phyloP scores from a whole-genome alignment of 2,329 filamentous ascomycete genomes.

The Paecilomyces sp. region DNA sequence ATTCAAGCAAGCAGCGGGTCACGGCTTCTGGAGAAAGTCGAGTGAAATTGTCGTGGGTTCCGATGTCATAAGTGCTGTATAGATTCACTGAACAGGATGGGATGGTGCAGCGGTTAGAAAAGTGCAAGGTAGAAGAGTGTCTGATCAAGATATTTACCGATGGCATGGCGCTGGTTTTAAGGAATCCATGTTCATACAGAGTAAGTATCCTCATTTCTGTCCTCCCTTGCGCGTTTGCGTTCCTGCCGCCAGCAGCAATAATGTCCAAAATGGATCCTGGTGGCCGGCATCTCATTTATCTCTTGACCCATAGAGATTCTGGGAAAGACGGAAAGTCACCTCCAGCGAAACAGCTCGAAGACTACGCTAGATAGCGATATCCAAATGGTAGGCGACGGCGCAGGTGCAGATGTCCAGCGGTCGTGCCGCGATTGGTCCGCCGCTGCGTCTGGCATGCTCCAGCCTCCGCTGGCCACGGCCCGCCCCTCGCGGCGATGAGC shows the following conservation, averaged over 20 bases:
- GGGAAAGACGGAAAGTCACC: not conserved
- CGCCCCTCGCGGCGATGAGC: not conserved
- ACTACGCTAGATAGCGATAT: not conserved
- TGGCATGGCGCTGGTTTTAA: not conserved
- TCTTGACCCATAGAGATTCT: not conserved
- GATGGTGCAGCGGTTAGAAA: not conserved
- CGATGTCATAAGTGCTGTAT: not conserved
- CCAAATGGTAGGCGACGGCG: not conserved
- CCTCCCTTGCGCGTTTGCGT: not conserved
- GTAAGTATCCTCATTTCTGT: not conserved
- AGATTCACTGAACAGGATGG: not conserved
- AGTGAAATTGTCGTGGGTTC: not conserved
- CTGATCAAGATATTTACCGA: not conserved
- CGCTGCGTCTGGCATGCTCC: not conserved
- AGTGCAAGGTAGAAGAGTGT: not conserved
- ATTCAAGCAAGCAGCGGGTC: not conserved
- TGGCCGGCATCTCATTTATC: not conserved
- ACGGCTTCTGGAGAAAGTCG: not conserved
- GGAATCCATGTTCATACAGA: not conserved
- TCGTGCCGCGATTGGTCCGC: not conserved
- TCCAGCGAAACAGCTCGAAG: not conserved
- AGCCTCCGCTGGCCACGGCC: not conserved
- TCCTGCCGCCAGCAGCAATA: not conserved
- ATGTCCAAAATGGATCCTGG: not conserved
- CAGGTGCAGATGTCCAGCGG: not conserved